Conservation (phyloP, 331 rosid species). For the Dryas integrifolia region DNA sequence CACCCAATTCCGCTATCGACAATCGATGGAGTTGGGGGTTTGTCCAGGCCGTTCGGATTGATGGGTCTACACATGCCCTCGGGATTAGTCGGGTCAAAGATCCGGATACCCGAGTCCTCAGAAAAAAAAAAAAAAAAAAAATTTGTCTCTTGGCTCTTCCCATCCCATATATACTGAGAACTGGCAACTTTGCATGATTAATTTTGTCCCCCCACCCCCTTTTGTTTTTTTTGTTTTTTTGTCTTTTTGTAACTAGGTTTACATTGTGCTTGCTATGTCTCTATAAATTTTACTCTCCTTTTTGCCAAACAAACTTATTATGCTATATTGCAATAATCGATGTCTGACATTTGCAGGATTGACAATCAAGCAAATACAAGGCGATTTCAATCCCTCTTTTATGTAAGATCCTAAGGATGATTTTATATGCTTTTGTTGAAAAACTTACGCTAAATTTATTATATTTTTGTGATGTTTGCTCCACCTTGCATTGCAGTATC, state of each 20-base stretch:
- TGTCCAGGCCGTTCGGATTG: no score
- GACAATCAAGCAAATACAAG: conserved; percentile 85
- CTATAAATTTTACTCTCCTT: not conserved
- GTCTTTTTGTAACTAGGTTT: not conserved
- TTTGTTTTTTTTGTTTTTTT: not conserved
- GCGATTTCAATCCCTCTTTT: conserved; percentile 77
- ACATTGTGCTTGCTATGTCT: not conserved
- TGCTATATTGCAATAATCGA: not conserved
- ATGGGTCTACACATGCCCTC: no score
- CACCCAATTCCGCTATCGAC: no score
- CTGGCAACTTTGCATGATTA: not conserved
- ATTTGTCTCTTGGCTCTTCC: no score
- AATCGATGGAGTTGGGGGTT: no score
- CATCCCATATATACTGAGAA: not conserved
- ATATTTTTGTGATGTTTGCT: conserved; percentile 16
- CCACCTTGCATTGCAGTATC: conserved; percentile 58
- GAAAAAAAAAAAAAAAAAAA: no score
- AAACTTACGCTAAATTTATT: conserved; percentile 4
- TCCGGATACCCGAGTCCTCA: no score
- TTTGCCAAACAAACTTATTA: conserved; percentile 1
- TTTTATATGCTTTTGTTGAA: conserved; percentile 20
- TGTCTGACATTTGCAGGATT: conserved; percentile 63
- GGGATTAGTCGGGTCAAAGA: no score
- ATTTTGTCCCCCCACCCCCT: no score
- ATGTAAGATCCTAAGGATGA: conserved; percentile 49